Conservation (phyloP, 1,139 yeast genomes). For the Blastobotrys serpentis region DNA sequence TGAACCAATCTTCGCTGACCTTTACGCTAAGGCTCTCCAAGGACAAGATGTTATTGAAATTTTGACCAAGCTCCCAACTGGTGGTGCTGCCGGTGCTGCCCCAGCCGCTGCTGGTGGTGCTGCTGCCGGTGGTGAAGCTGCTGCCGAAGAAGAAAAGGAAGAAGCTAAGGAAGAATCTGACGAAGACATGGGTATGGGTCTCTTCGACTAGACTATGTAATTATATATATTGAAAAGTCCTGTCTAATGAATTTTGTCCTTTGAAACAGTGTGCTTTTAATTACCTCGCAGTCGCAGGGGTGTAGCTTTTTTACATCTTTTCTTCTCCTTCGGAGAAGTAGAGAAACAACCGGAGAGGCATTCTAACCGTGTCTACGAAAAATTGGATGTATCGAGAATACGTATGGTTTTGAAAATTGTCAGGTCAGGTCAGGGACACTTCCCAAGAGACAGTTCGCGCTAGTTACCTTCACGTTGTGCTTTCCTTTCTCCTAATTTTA, state of each 20-base stretch:
- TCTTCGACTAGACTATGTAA: constrained; percentile 36
- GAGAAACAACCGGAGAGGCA: no score
- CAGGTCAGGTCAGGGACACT: no score
- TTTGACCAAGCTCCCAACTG: constrained; percentile 59
- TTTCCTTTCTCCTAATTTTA: no score
- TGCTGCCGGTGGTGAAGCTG: constrained; percentile 63
- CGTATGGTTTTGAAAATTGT: no score
- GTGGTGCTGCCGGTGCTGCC: constrained; percentile 62
- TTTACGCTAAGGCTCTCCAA: constrained; percentile 94
- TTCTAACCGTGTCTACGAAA: no score
- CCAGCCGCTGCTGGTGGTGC: constrained; percentile 57
- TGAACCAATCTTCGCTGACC: constrained; percentile 90
- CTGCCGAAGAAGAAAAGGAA: constrained; percentile 49
- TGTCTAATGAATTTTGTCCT: constrained; percentile 3
- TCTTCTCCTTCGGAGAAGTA: background rate
- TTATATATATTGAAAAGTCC: constrained; percentile 13
- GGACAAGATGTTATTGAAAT: constrained; percentile 93
- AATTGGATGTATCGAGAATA: no score
- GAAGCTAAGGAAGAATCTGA: constrained; percentile 38
- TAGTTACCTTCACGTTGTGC: no score
- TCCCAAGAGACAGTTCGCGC: no score
- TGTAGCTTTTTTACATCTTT: background rate
- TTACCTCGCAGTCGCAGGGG: no score
- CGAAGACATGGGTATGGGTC: constrained; percentile 43
- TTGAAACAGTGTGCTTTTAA: no score